phyloP scores from a whole-genome alignment of 108 stramenopile genomes.

The Skeletonema costatum region DNA sequence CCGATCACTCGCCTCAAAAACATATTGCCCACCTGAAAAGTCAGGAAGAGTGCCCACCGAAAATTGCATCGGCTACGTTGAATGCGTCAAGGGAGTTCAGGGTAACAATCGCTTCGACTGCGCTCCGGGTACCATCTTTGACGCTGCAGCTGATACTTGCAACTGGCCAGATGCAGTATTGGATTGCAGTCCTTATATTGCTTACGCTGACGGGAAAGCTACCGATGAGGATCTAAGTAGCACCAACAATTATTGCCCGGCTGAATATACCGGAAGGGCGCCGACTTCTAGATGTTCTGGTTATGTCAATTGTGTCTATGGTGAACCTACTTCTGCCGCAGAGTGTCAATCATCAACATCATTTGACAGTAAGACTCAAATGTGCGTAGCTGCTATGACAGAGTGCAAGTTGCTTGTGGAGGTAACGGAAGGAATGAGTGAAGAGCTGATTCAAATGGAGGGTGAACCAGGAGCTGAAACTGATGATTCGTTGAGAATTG shows the following conservation, averaged over 20 bases:
- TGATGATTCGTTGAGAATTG: slow-evolving; percentile 1
- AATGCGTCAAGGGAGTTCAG: slow-evolving; percentile 13
- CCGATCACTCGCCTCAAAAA: neutral
- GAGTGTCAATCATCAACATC: slow-evolving; percentile 1
- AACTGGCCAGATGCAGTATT: slow-evolving; percentile 22
- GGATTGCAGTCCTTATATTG: neutral
- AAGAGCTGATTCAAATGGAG: neutral
- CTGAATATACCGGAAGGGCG: slow-evolving; percentile 19
- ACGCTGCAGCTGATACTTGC: slow-evolving; percentile 11
- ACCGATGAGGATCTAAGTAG: neutral
- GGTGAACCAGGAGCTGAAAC: neutral
- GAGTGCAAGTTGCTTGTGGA: neutral
- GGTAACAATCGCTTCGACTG: neutral
- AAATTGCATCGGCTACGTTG: slow-evolving; percentile 20
- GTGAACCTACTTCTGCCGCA: neutral
- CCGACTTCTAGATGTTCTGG: slow-evolving; percentile 5
- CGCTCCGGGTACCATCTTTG: slow-evolving; percentile 17
- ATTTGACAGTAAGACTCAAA: slow-evolving; percentile 13
- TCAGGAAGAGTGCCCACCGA: slow-evolving; percentile 16
- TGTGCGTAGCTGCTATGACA: slow-evolving; percentile 3
- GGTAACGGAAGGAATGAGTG: neutral
- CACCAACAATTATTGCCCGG: slow-evolving; percentile 17
- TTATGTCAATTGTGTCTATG: slow-evolving; percentile 15
- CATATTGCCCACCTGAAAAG: slow-evolving; percentile 14
- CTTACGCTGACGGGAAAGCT: neutral